Base-by-base conservation (phyloP, 2,329 filamentous ascomycete genomes). In the Talaromyces atroroseus region DNA sequence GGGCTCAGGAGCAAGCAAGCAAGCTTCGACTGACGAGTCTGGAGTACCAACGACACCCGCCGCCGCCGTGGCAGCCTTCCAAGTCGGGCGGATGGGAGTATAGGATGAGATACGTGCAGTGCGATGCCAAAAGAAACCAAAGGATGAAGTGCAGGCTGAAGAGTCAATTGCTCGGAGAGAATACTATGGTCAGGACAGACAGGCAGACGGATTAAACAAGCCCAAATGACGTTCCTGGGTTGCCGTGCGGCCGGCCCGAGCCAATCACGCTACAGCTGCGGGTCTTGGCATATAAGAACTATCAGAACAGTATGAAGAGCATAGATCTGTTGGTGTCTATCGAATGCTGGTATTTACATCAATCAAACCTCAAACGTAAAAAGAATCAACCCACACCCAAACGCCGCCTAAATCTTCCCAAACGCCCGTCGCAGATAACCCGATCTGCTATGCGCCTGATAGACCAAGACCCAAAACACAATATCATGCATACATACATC, bases 381-480 rank as follows among this genome's bases (percentile, higher is more conserved):
- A 11, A 38, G 21, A 53, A 2, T 11, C 26, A 29, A 29, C 11
- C 5, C 26, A 23, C 34, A 18, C 38, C 2, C 20, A 47, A 53
- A 47, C 51, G 42, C 50, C 49, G 36, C 38, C 23, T 23, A 14
- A 32, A 32, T 36, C 51, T n/a, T 18, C 21, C 51, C 23, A 36
- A 54, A 54, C 52, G 44, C 52, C 56, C 38, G 38, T 34, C 34
- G 50, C 50, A 58, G 50, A 58, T 54, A 42, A 7, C 55, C 49
- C 18, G 49, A 48, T 47, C 54, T 52, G 54, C 54, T 34, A 23
- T 51, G 49, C 38, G 34, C 49, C 34, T 42, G 26, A 29, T 8
- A 29, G 6, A n/a, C 26, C 26, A 29, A 24, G n/a, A 51, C 40
- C 23, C 12, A 32, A 42, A 20, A 29, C 8, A 29, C 1, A 29